Conservation (phyloP, 148 eudicot genomes). For the Mesembryanthemum crystallinum region DNA sequence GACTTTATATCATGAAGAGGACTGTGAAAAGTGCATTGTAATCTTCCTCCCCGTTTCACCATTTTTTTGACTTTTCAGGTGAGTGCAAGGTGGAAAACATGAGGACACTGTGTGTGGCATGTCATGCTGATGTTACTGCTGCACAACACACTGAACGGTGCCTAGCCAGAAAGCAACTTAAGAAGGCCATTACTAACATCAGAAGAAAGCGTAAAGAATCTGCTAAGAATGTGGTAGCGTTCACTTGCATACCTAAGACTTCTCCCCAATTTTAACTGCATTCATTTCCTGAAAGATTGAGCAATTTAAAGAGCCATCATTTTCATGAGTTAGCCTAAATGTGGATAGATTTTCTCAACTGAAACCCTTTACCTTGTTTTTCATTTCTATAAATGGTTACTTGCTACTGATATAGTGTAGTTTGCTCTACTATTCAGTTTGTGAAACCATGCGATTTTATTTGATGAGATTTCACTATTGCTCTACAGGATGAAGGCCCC, state of each 20-base stretch:
- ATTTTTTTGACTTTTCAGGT: slow-evolving; percentile 41
- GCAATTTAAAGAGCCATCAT: not conserved
- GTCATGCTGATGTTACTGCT: slow-evolving; percentile 89
- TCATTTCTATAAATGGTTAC: not conserved
- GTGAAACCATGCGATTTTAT: not conserved
- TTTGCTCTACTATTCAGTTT: not conserved
- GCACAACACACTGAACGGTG: slow-evolving; percentile 72
- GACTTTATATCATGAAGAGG: too few species aligned
- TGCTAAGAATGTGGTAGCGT: slow-evolving; percentile 42
- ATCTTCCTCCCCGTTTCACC: not conserved
- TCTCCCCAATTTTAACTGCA: not conserved
- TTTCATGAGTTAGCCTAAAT: not conserved
- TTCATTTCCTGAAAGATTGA: slow-evolving; percentile 1
- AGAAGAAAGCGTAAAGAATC: slow-evolving; percentile 23
- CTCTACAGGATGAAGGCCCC: slow-evolving; percentile 35
- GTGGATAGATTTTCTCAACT: not conserved
- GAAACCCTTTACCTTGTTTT: not conserved
- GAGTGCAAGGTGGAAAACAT: slow-evolving; percentile 89
- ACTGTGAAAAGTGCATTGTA: not conserved
- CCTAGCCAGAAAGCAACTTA: slow-evolving; percentile 54
- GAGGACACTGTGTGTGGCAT: slow-evolving; percentile 91
- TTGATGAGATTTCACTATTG: not conserved
- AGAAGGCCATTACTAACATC: slow-evolving; percentile 32
- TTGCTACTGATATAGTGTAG: not conserved
- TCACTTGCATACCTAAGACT: not conserved